Percentiles rank a stretch among this genome's conserved stretches.
Evolutionary conservation across 306 rosid species (phyloP).

Genomic region (Nissolia schottii): DNA sequence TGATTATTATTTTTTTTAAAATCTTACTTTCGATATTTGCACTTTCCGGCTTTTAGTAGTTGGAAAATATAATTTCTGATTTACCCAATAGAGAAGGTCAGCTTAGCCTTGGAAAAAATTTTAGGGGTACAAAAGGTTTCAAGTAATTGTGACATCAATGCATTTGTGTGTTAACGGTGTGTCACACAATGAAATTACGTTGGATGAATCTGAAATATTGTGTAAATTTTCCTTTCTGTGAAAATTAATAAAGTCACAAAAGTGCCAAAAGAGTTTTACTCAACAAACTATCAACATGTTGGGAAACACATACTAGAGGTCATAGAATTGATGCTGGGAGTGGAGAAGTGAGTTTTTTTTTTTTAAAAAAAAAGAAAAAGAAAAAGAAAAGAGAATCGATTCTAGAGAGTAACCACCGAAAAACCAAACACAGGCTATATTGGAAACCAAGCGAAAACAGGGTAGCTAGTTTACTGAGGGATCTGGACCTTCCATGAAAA

Average conservation of each 20-base stretch:
- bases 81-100: background rate
- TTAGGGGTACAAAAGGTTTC: background rate
- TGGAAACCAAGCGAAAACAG: background rate
- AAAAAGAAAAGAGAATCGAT: too few species aligned
- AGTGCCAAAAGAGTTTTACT: conserved; percentile 4
- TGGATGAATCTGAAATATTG: background rate
- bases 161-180: background rate
- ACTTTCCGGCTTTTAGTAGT: background rate
- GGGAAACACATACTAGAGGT: too few species aligned
- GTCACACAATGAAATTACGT: background rate
- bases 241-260: conserved; percentile 12
- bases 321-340: too few species aligned
- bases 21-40: background rate
- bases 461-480: conserved; percentile 16
- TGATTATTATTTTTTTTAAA: too few species aligned
- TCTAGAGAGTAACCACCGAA: too few species aligned
- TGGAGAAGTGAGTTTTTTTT: too few species aligned
- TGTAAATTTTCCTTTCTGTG: background rate
- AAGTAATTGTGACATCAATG: background rate
- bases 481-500: conserved; percentile 11
- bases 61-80: background rate
- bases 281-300: too few species aligned
- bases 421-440: too few species aligned
- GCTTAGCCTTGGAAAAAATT: background rate
- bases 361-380: too few species aligned